Evolutionary conservation across 2,329 filamentous ascomycete species (phyloP), one percentile per base, ranked within the genome.

Genomic region (Phialocephala subalpina): DNA sequence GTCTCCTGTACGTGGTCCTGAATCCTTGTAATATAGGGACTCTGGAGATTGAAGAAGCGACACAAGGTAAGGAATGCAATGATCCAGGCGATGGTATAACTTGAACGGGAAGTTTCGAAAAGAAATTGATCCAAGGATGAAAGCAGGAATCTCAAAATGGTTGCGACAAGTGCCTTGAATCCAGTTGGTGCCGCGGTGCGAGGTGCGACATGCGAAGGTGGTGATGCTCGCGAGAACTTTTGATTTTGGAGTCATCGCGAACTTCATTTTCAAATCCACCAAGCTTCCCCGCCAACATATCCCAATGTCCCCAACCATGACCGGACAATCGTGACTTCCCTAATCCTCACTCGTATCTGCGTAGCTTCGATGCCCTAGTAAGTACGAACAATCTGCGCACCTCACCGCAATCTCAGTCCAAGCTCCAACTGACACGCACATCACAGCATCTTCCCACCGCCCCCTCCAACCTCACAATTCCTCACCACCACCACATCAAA

Each of bases 401-500:
- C 45, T 25, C 22, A 49, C 22, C n/a, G 20, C 22, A 2, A 11
- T n/a, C 45, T 7, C 42, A 45, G 36, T 16, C 36, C 14, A 18
- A 25, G 6, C 38, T 18, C 22, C 12, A 42, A 40, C 38, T 58
- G 12, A 56, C 5, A 56, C 52, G 22, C 55, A 49, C 36, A 38
- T 42, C 36, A 7, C 56, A 65, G 63, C 52, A 65, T 67, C 63
- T 55, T 64, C 36, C 56, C 61, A 55, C 47, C 38, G 29, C 20
- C 42, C 29, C 59, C 64, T 63, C 59, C 20, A 38, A 40, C 52
- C 20, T 57, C 62, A 36, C 35, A 63, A 63, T 62, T 53, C 60
- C 62, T 61, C 60, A 56, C 63, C 25, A 56, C 63, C 25, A 20
- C 61, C 53, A 72, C 70, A 68, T 67, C 74, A 11, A 66, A 73